Evolutionary conservation across 768 basidiomycete genomes (phyloP).

Genomic region (Mycena amicta): DNA sequence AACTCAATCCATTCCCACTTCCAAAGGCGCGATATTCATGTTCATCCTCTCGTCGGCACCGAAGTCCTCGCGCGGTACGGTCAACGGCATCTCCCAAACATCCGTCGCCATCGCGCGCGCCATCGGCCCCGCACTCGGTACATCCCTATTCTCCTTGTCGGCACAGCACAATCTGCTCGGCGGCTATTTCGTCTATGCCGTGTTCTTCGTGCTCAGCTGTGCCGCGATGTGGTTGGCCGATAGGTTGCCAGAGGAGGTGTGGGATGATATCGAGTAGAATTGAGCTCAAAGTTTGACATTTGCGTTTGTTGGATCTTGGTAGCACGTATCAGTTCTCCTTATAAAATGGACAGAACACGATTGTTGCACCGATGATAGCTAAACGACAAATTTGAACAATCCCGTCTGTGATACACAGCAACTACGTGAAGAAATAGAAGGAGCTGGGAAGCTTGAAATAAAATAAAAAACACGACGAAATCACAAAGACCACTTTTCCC

Average conservation of each 20-base stretch:
- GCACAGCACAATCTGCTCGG: constrained; percentile 48
- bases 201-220: constrained; percentile 36
- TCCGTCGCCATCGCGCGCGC: constrained; percentile 47
- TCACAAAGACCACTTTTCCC: too few species aligned
- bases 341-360: too few species aligned
- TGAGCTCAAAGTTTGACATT: background rate
- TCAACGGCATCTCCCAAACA: constrained; percentile 53
- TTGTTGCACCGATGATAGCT: too few species aligned
- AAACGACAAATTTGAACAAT: too few species aligned
- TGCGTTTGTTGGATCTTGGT: background rate
- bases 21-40: constrained; percentile 50
- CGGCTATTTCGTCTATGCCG: constrained; percentile 48
- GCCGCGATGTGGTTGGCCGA: constrained; percentile 35
- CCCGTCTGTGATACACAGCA: too few species aligned
- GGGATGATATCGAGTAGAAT: constrained; percentile 28
- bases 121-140: constrained; percentile 49
- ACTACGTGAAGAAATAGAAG: too few species aligned
- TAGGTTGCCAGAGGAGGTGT: constrained; percentile 40
- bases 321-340: too few species aligned
- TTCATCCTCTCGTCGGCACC: constrained; percentile 54
- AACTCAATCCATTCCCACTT: background rate
- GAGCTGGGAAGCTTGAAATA: too few species aligned
- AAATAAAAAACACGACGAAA: too few species aligned
- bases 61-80: constrained; percentile 51
- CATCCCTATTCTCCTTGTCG: constrained; percentile 57